Percentiles rank a stretch among this genome's conserved stretches.
Conservation (phyloP, 1,284 basidiomycete species). For the Mycosarcoma mackinlayi region DNA sequence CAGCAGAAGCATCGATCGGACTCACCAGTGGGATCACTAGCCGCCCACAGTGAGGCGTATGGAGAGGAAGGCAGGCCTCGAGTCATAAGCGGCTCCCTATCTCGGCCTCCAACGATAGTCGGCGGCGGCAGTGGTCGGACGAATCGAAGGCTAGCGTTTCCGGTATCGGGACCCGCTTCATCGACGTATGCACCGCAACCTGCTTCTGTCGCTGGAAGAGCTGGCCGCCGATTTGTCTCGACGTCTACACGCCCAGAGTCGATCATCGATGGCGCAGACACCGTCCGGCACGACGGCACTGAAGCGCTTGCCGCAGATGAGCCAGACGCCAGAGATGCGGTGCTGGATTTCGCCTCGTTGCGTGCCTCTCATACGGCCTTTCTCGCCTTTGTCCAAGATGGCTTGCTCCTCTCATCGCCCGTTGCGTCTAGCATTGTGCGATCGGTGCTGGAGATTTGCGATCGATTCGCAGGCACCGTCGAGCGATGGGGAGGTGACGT, state of each 20-base stretch:
- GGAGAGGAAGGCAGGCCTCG: conserved; percentile 22
- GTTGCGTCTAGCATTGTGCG: conserved; percentile 75
- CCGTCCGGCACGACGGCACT: conserved; percentile 14
- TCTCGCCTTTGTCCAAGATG: conserved; percentile 81
- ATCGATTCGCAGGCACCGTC: conserved; percentile 79
- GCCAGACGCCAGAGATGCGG: conserved; percentile 3
- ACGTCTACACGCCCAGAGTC: conserved; percentile 35
- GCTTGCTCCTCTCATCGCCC: conserved; percentile 78
- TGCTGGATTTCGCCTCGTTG: conserved; percentile 81
- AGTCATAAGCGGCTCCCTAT: conserved; percentile 22
- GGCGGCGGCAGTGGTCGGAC: conserved; percentile 11
- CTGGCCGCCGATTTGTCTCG: conserved; percentile 36
- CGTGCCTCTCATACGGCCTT: conserved; percentile 83
- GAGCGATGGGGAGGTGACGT: conserved; percentile 94
- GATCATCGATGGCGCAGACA: conserved; percentile 32
- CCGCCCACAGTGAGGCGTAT: conserved; percentile 28
- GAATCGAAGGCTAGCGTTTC: conserved; percentile 31
- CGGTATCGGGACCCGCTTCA: conserved; percentile 41
- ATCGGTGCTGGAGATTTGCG: conserved; percentile 81
- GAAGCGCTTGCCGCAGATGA: conserved; percentile 45
- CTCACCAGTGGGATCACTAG: conserved; percentile 20
- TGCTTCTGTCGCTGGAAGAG: conserved; percentile 3
- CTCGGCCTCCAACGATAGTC: conserved; percentile 20
- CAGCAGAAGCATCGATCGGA: conserved; percentile 2
- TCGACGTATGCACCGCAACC: conserved; percentile 9